Base-by-base conservation (phyloP, 1,284 basidiomycete species). In the Leucoagaricus sp. region DNA sequence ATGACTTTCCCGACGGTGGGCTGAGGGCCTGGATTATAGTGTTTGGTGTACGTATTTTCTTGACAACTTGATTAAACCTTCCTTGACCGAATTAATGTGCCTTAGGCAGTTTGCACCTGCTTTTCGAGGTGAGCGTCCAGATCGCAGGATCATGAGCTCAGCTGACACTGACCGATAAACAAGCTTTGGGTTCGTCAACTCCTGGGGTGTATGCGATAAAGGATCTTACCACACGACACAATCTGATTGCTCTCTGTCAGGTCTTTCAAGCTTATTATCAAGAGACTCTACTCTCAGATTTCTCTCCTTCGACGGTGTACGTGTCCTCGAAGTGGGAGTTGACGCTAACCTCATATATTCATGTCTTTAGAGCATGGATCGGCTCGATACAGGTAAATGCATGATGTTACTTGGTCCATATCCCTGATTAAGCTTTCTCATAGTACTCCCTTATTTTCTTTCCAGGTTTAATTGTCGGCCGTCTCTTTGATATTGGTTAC, bases 401-500 rank as follows among this genome's bases (percentile, higher is more conserved):
- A n/a, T n/a, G n/a, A n/a, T n/a, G n/a, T n/a, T n/a, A n/a, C n/a
- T 17, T 17, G n/a, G 8, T 2, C 3, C n/a, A n/a, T 6, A 15
- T 4, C 13, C 3, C 7, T 17, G 4, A 17, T 7, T 3, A 17
- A 19, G n/a, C 21, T 17, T 19, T 42, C 19, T 12, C 25, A 2
- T 23, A 42, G 41, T 42, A 23, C 21, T 23, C 41, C 5, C 41
- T 42, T 15, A 23, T 42, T 10, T 8, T 42, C 21, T 25, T 42
- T 15, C 41, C 41, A 12, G 45, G 45, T 3, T 61, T 76, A 64
- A 9, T 78, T 57, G 65, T 75, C 61, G 85, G 85, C 0, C 79
- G 83, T 3, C 67, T 86, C 6, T 84, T 87, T 66, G 85, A 87
- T 63, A 61, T 81, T 2, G 85, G 85, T 15, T 79, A 83, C 63